These are phyloP conservation scores for Mesembryanthemum crystallinum DNA, from an alignment of 148 eudicot genomes.

Conservation along the genomic window DNA sequence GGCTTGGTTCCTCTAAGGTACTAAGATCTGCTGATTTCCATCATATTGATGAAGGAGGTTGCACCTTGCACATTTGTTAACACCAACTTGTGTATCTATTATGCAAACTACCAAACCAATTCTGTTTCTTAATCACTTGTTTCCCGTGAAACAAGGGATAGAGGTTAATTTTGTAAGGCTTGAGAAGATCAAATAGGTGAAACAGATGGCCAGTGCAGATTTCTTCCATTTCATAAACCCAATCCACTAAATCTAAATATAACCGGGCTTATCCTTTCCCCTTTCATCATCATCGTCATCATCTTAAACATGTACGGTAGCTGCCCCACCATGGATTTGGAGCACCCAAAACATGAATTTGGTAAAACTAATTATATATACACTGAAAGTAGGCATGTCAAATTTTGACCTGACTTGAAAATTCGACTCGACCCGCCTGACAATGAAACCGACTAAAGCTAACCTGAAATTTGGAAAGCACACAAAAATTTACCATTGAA, in stretches of 20 bases:
- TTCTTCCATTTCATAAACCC: background rate
- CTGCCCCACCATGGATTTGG: constrained; percentile 25
- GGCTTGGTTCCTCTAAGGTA: too few relatives aligned
- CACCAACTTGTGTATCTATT: too few relatives aligned
- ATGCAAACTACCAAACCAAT: too few relatives aligned
- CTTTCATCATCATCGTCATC: background rate
- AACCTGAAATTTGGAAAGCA: too few relatives aligned
- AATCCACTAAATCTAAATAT: constrained; percentile 9
- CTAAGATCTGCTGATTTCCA: too few relatives aligned
- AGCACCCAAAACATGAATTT: constrained; percentile 11
- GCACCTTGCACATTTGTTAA: too few relatives aligned
- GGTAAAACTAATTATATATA: constrained; percentile 3
- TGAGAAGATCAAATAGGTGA: constrained; percentile 17
- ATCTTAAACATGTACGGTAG: constrained; percentile 12
- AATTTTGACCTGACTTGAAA: too few relatives aligned
- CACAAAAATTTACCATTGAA: too few relatives aligned
- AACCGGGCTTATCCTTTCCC: too few relatives aligned
- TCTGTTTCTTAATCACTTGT: background rate
- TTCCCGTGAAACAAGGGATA: constrained; percentile 1
- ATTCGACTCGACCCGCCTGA: too few relatives aligned
- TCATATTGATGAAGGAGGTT: too few relatives aligned
- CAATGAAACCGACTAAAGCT: background rate
- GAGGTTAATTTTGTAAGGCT: background rate
- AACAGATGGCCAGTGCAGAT: constrained; percentile 8
- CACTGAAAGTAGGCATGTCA: too few relatives aligned